These are phyloP conservation scores for Backusella circina DNA, from an alignment of 192 early-diverging fungal genomes.

Conservation along the genomic window DNA sequence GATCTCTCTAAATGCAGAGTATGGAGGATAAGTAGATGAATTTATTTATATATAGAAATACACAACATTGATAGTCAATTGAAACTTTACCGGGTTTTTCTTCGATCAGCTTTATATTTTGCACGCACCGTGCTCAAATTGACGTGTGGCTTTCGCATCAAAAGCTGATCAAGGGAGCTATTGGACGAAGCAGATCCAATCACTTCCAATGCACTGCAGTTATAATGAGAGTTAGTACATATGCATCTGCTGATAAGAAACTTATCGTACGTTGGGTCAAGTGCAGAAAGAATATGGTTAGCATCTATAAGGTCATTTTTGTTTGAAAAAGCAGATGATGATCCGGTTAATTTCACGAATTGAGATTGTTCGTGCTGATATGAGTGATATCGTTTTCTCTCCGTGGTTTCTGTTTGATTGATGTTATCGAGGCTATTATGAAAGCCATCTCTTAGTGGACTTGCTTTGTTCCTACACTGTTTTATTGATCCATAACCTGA, in stretches of 20 bases:
- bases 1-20: background rate
- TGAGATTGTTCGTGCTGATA: background rate
- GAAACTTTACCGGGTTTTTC: conserved; percentile 14
- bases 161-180: conserved; percentile 18
- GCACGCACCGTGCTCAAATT: conserved; percentile 25
- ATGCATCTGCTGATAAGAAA: background rate
- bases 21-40: background rate
- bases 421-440: background rate
- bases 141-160: conserved; percentile 16
- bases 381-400: background rate
- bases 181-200: conserved; percentile 6
- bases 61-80: background rate
- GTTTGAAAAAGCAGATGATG: background rate
- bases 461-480: background rate
- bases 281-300: conserved; percentile 15
- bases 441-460: background rate
- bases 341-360: background rate
- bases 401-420: background rate
- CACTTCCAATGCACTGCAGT: conserved; percentile 17
- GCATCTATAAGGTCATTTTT: background rate
- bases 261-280: conserved; percentile 22
- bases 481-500: background rate
- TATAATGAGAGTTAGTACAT: background rate
- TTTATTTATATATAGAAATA: background rate
- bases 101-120: conserved; percentile 18